Evolutionary conservation across 306 rosid species (phyloP), one percentile per base, ranked within the genome.

Genomic region (Albizia julibrissin): DNA sequence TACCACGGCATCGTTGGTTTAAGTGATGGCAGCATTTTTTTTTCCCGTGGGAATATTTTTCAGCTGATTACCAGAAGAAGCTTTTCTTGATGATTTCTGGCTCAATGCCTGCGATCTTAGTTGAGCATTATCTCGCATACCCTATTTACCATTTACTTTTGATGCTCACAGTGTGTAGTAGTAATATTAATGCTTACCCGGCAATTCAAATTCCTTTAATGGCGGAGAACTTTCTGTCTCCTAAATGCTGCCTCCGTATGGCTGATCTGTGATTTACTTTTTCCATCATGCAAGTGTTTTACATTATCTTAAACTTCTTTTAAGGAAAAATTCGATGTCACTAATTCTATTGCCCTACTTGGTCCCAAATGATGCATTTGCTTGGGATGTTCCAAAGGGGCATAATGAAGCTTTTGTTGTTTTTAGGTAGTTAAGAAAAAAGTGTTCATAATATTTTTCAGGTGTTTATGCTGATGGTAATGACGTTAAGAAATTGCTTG

Each of bases 391-490:
- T 12, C 6, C 34, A 13, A 31, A 65, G 21, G 44, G 72, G n/a
- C 33, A 22, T 66, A 21, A 58, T n/a, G 12, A 49, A 67, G 10
- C 27, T 54, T 78, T 77, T 68, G 14, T 74, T 4, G 49, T 21
- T 78, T 79, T 49, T 74, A 43, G 43, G 37, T 34, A 33, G 33
- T 31, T 31, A 79, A 80, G 39, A 15, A 39, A 39, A 58, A 40
- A 21, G 13, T 66, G 37, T 2, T 70, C 65, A 79, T 34, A 37
- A n/a, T 86, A 40, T 69, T 42, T 52, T 84, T 84, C 81, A 96
- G 97, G 99, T 75, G 91, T 96, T 86, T 93, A 93, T 84, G 99
- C 91, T 73, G 92, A 91, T 71, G 80, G 86, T 10, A 78, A 83
- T 39, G 98, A 88, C 54, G 24, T 91, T 61, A 91, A 89, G 88